Conservation (phyloP, 495 filamentous ascomycete genomes). For the Filosporella fistucella region DNA sequence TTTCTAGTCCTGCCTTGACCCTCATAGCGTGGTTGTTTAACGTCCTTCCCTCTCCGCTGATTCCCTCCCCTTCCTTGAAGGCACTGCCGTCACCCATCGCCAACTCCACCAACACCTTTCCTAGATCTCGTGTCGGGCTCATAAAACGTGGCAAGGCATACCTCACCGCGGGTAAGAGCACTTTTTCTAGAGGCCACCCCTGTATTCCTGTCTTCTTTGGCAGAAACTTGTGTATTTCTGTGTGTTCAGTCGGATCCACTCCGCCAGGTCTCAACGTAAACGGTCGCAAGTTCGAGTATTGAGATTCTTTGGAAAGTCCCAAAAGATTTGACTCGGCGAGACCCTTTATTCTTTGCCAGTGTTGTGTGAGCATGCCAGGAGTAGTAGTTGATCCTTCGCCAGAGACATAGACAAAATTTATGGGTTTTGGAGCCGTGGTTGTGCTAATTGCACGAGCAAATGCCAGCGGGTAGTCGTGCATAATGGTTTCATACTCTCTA, state of each 20-base stretch:
- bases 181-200: constrained; percentile 13
- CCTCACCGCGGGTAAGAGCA: constrained; percentile 19
- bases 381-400: constrained; percentile 48
- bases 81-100: constrained; percentile 51
- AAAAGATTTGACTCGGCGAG: constrained; percentile 52
- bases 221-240: constrained; percentile 12
- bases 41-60: constrained; percentile 40
- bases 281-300: constrained; percentile 31
- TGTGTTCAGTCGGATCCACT: constrained; percentile 9
- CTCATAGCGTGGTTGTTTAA: constrained; percentile 44
- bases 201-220: background rate
- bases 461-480: constrained; percentile 55
- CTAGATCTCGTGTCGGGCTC: constrained; percentile 38
- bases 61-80: constrained; percentile 33
- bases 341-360: constrained; percentile 61
- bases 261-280: constrained; percentile 28
- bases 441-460: constrained; percentile 57
- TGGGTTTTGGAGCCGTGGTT: constrained; percentile 42
- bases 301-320: constrained; percentile 32
- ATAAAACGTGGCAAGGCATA: constrained; percentile 21
- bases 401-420: constrained; percentile 69
- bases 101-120: constrained; percentile 44
- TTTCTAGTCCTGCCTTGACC: constrained; percentile 30
- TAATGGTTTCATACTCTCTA: constrained; percentile 66
- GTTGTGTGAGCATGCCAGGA: constrained; percentile 45